phyloP scores from a whole-genome alignment of 1,284 basidiomycete species.

The Malassezia japonica region DNA sequence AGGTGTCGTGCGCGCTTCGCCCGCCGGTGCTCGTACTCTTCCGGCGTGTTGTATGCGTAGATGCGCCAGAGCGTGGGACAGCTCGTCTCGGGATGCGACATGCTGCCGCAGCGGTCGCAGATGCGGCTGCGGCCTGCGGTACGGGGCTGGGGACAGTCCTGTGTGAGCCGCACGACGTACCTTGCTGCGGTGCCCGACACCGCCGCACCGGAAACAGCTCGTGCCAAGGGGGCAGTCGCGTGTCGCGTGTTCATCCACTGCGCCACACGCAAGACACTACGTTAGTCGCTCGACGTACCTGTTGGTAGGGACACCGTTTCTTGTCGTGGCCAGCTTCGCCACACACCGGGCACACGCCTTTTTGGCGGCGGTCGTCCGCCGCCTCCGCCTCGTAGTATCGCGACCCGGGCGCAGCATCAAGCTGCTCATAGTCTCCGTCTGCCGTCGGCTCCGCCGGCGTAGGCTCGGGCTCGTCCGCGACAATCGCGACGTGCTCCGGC shows the following conservation, averaged over 20 bases:
- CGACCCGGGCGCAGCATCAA: constrained; percentile 4
- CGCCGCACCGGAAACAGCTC: constrained; percentile 73
- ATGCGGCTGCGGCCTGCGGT: constrained; percentile 39
- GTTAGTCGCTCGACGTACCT: no score
- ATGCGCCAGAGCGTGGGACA: constrained; percentile 80
- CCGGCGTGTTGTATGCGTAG: constrained; percentile 64
- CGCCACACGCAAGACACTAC: constrained; percentile 85
- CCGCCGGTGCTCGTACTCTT: constrained; percentile 51
- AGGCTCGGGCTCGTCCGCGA: background rate
- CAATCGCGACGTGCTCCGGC: constrained; percentile 13
- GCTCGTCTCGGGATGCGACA: constrained; percentile 62
- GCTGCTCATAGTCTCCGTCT: constrained; percentile 13
- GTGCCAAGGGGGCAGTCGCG: constrained; percentile 71
- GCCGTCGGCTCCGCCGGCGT: background rate
- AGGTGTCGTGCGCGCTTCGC: constrained; percentile 17
- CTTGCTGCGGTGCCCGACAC: constrained; percentile 75
- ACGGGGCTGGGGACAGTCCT: constrained; percentile 61
- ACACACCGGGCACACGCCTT: constrained; percentile 14
- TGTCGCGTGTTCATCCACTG: constrained; percentile 70
- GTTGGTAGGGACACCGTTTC: constrained; percentile 15
- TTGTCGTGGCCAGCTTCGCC: constrained; percentile 17
- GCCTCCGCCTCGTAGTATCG: constrained; percentile 17
- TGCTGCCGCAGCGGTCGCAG: constrained; percentile 68
- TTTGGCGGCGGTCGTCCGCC: constrained; percentile 8
- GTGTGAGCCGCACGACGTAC: constrained; percentile 26